Conservation (phyloP, 2,329 filamentous ascomycete genomes). For the Neocatenulostroma microsporum region DNA sequence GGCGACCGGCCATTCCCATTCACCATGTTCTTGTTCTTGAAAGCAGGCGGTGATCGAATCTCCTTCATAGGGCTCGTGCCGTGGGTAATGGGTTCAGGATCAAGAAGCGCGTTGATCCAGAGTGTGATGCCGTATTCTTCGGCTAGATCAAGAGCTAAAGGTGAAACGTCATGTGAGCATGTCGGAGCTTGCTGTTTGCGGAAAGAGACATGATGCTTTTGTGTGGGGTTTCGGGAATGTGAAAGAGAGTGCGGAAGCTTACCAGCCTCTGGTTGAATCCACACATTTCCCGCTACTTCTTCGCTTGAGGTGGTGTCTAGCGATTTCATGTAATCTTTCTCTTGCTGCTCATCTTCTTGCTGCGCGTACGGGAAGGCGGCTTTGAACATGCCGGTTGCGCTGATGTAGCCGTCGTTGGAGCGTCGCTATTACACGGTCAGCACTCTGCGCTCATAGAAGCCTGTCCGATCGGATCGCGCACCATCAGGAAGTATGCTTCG, state of each 20-base stretch:
- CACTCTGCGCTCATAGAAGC: slow-evolving; percentile 3
- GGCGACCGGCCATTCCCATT: slow-evolving; percentile 22
- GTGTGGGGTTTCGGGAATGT: slow-evolving; percentile 6
- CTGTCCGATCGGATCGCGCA: slow-evolving; percentile 35
- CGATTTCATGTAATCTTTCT: slow-evolving; percentile 78
- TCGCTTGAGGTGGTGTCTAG: slow-evolving; percentile 74
- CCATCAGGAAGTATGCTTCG: slow-evolving; percentile 93
- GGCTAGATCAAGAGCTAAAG: slow-evolving; percentile 68
- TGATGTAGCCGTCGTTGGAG: slow-evolving; percentile 75
- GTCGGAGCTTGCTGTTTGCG: slow-evolving; percentile 5
- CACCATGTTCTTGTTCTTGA: slow-evolving; percentile 35
- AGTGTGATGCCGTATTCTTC: slow-evolving; percentile 76
- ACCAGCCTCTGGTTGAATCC: slow-evolving; percentile 76
- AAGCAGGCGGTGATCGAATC: slow-evolving; percentile 75
- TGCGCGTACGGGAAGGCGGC: slow-evolving; percentile 69
- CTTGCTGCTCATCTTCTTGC: slow-evolving; percentile 61
- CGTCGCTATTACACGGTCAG: slow-evolving; percentile 49
- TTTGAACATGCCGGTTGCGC: slow-evolving; percentile 88
- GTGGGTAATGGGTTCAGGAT: slow-evolving; percentile 70
- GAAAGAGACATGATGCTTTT: neutral
- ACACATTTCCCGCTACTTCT: slow-evolving; percentile 93
- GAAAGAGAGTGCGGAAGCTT: no score
- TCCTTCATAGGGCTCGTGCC: slow-evolving; percentile 52
- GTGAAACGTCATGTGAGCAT: neutral
- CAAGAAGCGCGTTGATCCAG: slow-evolving; percentile 89